phyloP scores from a whole-genome alignment of 2,329 filamentous ascomycete species.

The Ascochyta lentis region DNA sequence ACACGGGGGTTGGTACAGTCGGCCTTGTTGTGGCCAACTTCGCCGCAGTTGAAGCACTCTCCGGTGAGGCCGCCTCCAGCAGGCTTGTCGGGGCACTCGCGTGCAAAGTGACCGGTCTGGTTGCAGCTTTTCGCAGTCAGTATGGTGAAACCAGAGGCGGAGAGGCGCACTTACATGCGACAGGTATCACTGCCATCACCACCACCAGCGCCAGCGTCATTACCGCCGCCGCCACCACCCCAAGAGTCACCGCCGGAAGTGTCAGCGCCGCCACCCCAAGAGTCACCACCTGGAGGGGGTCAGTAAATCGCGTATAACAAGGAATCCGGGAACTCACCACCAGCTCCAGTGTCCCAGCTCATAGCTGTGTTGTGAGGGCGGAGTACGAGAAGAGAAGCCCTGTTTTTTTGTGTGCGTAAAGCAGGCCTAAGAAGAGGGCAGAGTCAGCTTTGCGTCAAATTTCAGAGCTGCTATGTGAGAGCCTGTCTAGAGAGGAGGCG shows the following conservation, averaged over 20 bases:
- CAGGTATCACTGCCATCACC: slow-evolving; percentile 47
- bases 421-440: not conserved
- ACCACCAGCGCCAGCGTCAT: slow-evolving; percentile 26
- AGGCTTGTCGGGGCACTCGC: slow-evolving; percentile 57
- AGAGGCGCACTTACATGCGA: slow-evolving; percentile 47
- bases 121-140: slow-evolving; percentile 51
- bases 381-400: not conserved
- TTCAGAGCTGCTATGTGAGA: not conserved
- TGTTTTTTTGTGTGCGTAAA: not conserved
- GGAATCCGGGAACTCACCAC: slow-evolving; percentile 16
- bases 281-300: slow-evolving; percentile 21
- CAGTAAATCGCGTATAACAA: slow-evolving; percentile 13
- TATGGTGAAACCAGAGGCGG: not conserved
- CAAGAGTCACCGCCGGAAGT: slow-evolving; percentile 14
- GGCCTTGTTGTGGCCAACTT: slow-evolving; percentile 66
- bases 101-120: slow-evolving; percentile 54
- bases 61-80: slow-evolving; percentile 47
- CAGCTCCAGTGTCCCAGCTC: slow-evolving; percentile 29
- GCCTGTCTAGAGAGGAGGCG: not conserved
- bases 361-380: slow-evolving; percentile 18
- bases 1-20: slow-evolving; percentile 66
- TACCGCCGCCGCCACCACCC: slow-evolving; percentile 18
- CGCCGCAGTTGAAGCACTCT: slow-evolving; percentile 67
- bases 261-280: slow-evolving; percentile 17
- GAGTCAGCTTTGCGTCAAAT: not conserved